phyloP scores from a whole-genome alignment of 495 filamentous ascomycete genomes.

The Lepraria neglecta region DNA sequence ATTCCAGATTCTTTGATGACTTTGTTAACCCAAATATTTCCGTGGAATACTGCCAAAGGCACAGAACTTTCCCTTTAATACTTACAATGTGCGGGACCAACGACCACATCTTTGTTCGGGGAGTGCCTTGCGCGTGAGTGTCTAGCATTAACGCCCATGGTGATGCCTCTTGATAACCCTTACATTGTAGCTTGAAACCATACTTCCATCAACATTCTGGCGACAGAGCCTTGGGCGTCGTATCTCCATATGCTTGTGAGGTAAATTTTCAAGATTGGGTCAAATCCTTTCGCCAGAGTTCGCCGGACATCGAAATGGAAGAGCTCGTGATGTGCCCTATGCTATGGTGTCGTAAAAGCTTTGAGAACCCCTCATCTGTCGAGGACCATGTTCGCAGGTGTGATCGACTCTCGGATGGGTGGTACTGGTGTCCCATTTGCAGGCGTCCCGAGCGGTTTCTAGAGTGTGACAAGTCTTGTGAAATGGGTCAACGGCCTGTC shows the following conservation, averaged over 20 bases:
- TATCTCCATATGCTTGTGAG: neutral
- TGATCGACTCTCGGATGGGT: slow-evolving; percentile 10
- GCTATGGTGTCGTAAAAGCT: slow-evolving; percentile 18
- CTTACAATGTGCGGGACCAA: slow-evolving; percentile 11
- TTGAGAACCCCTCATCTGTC: neutral
- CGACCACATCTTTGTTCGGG: neutral
- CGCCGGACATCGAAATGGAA: neutral
- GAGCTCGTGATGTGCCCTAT: slow-evolving; percentile 16
- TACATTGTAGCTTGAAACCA: neutral
- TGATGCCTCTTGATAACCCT: neutral
- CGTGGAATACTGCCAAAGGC: neutral
- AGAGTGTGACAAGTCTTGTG: slow-evolving; percentile 5
- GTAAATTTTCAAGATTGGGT: slow-evolving; percentile 7
- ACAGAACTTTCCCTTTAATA: neutral
- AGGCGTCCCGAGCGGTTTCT: slow-evolving; percentile 11
- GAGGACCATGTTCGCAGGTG: slow-evolving; percentile 4
- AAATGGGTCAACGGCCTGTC: neutral
- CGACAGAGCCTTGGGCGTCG: neutral
- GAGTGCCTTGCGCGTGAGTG: slow-evolving; percentile 8
- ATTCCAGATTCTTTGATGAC: neutral
- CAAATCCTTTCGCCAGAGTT: neutral
- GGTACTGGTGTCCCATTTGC: slow-evolving; percentile 18
- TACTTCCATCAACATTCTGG: neutral
- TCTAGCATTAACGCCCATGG: neutral
- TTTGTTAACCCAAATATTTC: neutral